Evolutionary conservation across 2,329 filamentous ascomycete species (phyloP).

Genomic region (Phyllosticta citribraziliensis): DNA sequence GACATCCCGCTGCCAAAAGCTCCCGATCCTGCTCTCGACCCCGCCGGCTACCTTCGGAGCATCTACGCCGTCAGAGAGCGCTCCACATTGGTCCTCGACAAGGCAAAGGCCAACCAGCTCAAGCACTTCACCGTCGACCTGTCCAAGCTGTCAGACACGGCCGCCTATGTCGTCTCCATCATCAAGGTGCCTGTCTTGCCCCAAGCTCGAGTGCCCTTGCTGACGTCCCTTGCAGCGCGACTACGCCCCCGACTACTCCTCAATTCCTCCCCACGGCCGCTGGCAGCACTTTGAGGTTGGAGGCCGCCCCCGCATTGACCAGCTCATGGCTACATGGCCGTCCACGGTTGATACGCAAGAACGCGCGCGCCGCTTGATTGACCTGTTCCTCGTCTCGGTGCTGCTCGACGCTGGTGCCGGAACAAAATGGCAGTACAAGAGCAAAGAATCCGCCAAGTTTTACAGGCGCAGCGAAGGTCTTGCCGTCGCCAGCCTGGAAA

Average conservation of each 20-base stretch:
- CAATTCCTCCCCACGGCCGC: conserved; percentile 77
- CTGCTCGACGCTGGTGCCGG: conserved; percentile 83
- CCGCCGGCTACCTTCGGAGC: conserved; percentile 82
- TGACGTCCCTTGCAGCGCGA: conserved; percentile 45
- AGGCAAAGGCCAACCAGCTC: conserved; percentile 66
- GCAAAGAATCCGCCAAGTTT: conserved; percentile 71
- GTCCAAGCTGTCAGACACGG: conserved; percentile 72
- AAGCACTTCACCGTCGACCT: conserved; percentile 85
- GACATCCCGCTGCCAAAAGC: conserved; percentile 74
- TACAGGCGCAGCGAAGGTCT: conserved; percentile 84
- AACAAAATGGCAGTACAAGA: conserved; percentile 85
- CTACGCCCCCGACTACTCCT: conserved; percentile 56
- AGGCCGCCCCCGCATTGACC: conserved; percentile 61
- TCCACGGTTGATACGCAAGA: conserved; percentile 60
- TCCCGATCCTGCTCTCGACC: conserved; percentile 79
- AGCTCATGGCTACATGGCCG: conserved; percentile 61
- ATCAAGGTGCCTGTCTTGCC: conserved; percentile 61
- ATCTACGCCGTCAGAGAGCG: conserved; percentile 80
- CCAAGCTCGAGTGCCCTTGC: not conserved
- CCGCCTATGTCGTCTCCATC: conserved; percentile 79
- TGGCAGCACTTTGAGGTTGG: conserved; percentile 82
- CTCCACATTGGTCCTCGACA: conserved; percentile 61
- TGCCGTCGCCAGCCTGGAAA: conserved; percentile 68
- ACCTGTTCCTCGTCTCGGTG: conserved; percentile 71
- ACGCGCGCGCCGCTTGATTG: conserved; percentile 63